These are phyloP conservation scores for Pseudocercospora fijiensis DNA, from an alignment of 2,329 filamentous ascomycete species.

Conservation along the genomic window DNA sequence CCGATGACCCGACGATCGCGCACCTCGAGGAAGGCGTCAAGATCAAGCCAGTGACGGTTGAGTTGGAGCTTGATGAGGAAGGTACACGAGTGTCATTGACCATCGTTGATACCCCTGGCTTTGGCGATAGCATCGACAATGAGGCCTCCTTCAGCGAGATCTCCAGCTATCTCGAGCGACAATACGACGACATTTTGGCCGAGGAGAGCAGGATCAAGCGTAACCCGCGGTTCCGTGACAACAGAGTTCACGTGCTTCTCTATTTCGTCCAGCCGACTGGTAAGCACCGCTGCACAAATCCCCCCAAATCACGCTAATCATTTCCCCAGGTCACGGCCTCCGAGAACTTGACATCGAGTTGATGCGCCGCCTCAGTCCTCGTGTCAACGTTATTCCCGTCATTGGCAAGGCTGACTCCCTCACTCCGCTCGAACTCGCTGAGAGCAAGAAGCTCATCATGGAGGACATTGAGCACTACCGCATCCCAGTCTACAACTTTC, in stretches of 20 bases:
- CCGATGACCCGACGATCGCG: slow-evolving; percentile 82
- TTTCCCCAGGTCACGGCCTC: slow-evolving; percentile 58
- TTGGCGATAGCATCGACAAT: slow-evolving; percentile 98
- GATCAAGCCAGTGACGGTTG: slow-evolving; percentile 97
- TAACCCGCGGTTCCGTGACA: slow-evolving; percentile 99
- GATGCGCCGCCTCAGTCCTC: slow-evolving; percentile 97
- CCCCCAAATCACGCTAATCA: slow-evolving; percentile 15
- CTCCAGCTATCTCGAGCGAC: slow-evolving; percentile 95
- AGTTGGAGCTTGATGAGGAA: slow-evolving; percentile 95
- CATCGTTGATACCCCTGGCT: slow-evolving; percentile 97
- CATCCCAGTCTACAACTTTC: slow-evolving; percentile 99
- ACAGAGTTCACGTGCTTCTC: slow-evolving; percentile 94
- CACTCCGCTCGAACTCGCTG: slow-evolving; percentile 91
- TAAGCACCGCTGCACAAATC: slow-evolving; percentile 63
- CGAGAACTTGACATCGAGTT: slow-evolving; percentile 99
- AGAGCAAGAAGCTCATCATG: slow-evolving; percentile 99
- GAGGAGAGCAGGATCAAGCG: slow-evolving; percentile 99
- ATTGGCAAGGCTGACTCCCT: slow-evolving; percentile 98
- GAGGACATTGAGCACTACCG: slow-evolving; percentile 99
- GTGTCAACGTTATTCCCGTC: slow-evolving; percentile 98
- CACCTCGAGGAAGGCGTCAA: slow-evolving; percentile 95
- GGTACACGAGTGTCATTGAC: slow-evolving; percentile 97
- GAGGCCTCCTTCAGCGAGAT: slow-evolving; percentile 94
- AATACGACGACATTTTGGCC: slow-evolving; percentile 98
- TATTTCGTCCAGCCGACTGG: slow-evolving; percentile 99